These are phyloP conservation scores for Aspergillus aculeatus DNA, from an alignment of 2,329 filamentous ascomycete genomes.

Conservation along the genomic window DNA sequence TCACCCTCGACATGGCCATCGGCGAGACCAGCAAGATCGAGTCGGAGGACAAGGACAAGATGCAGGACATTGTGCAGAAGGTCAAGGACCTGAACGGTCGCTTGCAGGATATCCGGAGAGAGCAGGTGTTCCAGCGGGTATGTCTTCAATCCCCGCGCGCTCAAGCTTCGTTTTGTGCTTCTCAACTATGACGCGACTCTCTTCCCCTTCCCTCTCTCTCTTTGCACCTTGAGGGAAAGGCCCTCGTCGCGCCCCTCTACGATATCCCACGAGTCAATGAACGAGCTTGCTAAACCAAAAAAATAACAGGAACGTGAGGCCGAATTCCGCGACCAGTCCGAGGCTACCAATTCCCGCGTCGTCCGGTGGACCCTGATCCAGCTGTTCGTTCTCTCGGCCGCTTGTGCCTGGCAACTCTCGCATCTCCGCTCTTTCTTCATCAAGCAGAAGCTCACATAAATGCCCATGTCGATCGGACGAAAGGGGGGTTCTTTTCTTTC, in stretches of 20 bases:
- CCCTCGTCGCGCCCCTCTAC: too few relatives aligned
- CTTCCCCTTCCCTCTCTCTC: too few relatives aligned
- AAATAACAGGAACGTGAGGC: slow-evolving; percentile 79
- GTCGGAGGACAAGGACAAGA: slow-evolving; percentile 88
- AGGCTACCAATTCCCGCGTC: slow-evolving; percentile 86
- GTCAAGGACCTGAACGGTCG: slow-evolving; percentile 86
- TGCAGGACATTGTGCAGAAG: slow-evolving; percentile 82
- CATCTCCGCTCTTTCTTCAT: slow-evolving; percentile 98
- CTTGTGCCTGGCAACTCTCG: slow-evolving; percentile 95
- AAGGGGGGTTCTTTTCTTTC: not conserved
- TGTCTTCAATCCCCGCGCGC: not conserved
- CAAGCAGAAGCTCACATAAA: slow-evolving; percentile 97
- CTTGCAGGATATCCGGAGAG: slow-evolving; percentile 81
- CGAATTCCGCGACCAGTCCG: slow-evolving; percentile 97
- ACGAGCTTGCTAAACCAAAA: not conserved
- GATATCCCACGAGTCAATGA: too few relatives aligned
- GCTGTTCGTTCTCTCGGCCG: slow-evolving; percentile 75
- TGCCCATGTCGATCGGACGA: not conserved
- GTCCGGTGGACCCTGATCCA: slow-evolving; percentile 94
- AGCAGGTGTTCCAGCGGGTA: slow-evolving; percentile 96
- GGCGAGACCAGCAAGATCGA: slow-evolving; percentile 93
- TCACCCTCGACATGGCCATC: slow-evolving; percentile 87
- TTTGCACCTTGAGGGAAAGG: too few relatives aligned
- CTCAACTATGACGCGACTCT: too few relatives aligned
- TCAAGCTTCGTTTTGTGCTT: too few relatives aligned